Evolutionary conservation across 768 basidiomycete genomes (phyloP), one percentile per base, ranked within the genome.

Genomic region (Mycena indigotica): DNA sequence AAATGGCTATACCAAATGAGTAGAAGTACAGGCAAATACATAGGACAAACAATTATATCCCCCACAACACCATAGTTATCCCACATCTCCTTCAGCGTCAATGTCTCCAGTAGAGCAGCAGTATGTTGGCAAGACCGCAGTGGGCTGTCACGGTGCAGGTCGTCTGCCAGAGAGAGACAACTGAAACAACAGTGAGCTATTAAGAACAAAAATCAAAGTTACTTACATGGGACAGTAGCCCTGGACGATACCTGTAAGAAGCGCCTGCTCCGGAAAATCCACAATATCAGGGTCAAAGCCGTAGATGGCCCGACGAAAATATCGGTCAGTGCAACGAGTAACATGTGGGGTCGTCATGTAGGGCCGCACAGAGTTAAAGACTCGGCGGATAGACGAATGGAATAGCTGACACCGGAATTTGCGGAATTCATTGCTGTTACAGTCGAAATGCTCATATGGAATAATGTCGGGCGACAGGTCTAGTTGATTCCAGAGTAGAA

Each of bases 261-360:
- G 35, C 10, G 41, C 57, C 29, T 67, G 65, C 51, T 68, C 63
- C 6, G 65, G 58, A n/a, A 66, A 66, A 41, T 67, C 60, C 0
- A 62, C 57, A 35, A 67, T 66, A 45, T 67, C 65, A 2, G 67
- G 69, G 19, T 28, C 60, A 23, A 65, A 5, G 38, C 60, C 62
- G 51, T 68, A 68, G 16, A 67, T 58, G 2, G 60, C 50, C 1
- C 38, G 54, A 8, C 58, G 38, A 44, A 56, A 63, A 45, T 67
- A 53, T 4, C 61, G 39, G 38, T 69, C 65, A 1, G 62, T 38
- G 21, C 63, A 69, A 13, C 28, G 49, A 0, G 57, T 53, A 1
- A 66, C 26, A 62, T 4, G 10, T 10, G 35, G 35, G 12, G 10
- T 38, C 35, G 35, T 38, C 35, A 38, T 38, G 35, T 38, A 38